Evolutionary conservation across 2,329 filamentous ascomycete genomes (phyloP).

Genomic region (Aspergillus neoniger): DNA sequence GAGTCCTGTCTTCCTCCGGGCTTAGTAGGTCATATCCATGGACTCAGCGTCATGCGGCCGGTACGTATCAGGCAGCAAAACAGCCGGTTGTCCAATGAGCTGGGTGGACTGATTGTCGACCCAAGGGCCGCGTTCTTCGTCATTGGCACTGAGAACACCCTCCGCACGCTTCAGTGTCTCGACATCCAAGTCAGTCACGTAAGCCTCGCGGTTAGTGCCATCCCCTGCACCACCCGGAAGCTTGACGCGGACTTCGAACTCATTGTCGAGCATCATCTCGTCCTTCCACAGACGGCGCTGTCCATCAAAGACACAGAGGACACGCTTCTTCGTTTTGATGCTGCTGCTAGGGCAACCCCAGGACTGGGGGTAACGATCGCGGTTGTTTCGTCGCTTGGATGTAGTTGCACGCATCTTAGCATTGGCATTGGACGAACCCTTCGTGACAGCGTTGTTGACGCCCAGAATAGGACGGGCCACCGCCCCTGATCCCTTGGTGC

Average conservation of each 20-base stretch:
- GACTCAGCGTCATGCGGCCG: constrained; percentile 31
- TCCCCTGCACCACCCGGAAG: constrained; percentile 74
- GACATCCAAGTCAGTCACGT: constrained; percentile 90
- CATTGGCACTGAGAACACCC: constrained; percentile 75
- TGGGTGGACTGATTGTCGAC: constrained; percentile 43
- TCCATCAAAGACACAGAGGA: constrained; percentile 90
- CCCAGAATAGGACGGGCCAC: constrained; percentile 55
- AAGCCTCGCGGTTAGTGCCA: constrained; percentile 78
- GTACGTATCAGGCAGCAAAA: constrained; percentile 33
- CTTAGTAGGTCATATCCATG: constrained; percentile 35
- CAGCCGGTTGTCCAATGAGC: constrained; percentile 38
- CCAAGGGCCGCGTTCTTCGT: constrained; percentile 87
- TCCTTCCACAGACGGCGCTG: constrained; percentile 88
- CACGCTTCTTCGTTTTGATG: constrained; percentile 98
- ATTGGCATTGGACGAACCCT: constrained; percentile 48
- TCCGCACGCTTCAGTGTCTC: constrained; percentile 87
- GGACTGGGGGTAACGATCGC: constrained; percentile 87
- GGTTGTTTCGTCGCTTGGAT: constrained; percentile 76
- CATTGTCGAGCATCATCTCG: constrained; percentile 96
- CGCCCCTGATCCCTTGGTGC: constrained; percentile 52
- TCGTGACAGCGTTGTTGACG: constrained; percentile 47
- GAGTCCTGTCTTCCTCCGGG: not conserved
- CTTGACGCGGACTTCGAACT: constrained; percentile 87
- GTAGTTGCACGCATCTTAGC: constrained; percentile 66
- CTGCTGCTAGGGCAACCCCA: constrained; percentile 92